These are phyloP conservation scores for Zygosaccharomyces bisporus DNA, from an alignment of 805 yeast species.

Conservation along the genomic window DNA sequence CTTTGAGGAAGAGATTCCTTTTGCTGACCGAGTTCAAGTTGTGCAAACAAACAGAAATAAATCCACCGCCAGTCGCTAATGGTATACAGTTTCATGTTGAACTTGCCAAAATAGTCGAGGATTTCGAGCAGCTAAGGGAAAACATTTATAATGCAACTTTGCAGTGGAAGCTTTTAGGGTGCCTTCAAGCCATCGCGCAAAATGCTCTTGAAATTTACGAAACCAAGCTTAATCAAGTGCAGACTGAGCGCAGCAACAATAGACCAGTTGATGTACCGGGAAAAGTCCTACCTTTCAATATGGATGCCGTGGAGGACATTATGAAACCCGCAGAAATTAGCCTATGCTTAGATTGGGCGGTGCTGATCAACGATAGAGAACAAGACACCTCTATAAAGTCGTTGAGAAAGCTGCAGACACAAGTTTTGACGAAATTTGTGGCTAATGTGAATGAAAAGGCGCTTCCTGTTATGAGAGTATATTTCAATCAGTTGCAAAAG, in stretches of 20 bases:
- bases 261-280: slow-evolving; percentile 34
- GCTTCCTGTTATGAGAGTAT: slow-evolving; percentile 24
- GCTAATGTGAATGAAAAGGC: slow-evolving; percentile 26
- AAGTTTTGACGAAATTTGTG: slow-evolving; percentile 28
- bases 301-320: slow-evolving; percentile 32
- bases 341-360: slow-evolving; percentile 32
- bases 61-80: slow-evolving; percentile 17
- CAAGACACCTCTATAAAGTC: slow-evolving; percentile 26
- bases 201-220: slow-evolving; percentile 32
- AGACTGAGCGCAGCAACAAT: slow-evolving; percentile 32
- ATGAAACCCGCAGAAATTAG: slow-evolving; percentile 34
- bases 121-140: slow-evolving; percentile 13
- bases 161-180: slow-evolving; percentile 29
- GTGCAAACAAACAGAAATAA: slow-evolving; percentile 26
- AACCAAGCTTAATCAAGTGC: slow-evolving; percentile 31
- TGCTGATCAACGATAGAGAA: slow-evolving; percentile 31
- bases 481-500: slow-evolving; percentile 27
- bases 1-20: slow-evolving; percentile 39
- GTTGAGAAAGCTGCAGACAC: slow-evolving; percentile 30
- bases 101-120: slow-evolving; percentile 19
- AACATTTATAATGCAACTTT: slow-evolving; percentile 26
- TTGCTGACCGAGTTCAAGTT: slow-evolving; percentile 32
- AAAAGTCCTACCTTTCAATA: slow-evolving; percentile 29
- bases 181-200: slow-evolving; percentile 25
- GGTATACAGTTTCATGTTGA: slow-evolving; percentile 24